Evolutionary conservation across 768 basidiomycete genomes (phyloP), one percentile per base, ranked within the genome.

Genomic region (Trametes cubensis): DNA sequence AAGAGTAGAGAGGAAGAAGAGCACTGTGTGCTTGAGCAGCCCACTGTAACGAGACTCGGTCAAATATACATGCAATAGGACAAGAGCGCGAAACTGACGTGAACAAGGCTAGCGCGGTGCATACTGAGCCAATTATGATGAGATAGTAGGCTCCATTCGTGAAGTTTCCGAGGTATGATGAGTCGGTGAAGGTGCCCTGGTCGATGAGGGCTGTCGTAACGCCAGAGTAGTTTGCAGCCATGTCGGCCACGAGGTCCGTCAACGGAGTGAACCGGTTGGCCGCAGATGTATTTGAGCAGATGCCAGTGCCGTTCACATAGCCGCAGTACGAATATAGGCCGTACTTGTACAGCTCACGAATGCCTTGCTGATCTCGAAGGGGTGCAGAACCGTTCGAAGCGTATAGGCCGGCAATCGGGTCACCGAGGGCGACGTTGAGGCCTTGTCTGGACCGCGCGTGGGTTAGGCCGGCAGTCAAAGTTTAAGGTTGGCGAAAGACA

Each of bases 291-390:
- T 86, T 87, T 30, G 85, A 81, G 72, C 91, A 93, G 51, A 74
- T 80, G 26, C 90, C 91, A 21, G 80, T 79, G 44, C 75, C 73
- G 64, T 85, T 82, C 66, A 88, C 77, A 67, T 87, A 92, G 67
- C 81, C 91, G 67, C 92, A 94, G 71, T 89, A 84, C 20, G 85
- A 84, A 75, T 93, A 94, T 25, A 94, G 77, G n/a, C 92, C 92
- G 65, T 88, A 93, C 61, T 85, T 77, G 76, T 94, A 94, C 61
- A 79, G 74, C 71, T 86, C 82, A 67, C 91, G 84, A 59, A 93
- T 75, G 20, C 92, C 92, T 15, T 78, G 76, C 48, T 77, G 69
- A 50, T 74, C 70, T 50, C 79, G 80, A 2, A 93, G 82, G 4
- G 90, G 85, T 45, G 82, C 80, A 38, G 83, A 83, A 23, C 84